Conservation (phyloP, 73 alveolate species). For the Paramecium pentaurelia region DNA sequence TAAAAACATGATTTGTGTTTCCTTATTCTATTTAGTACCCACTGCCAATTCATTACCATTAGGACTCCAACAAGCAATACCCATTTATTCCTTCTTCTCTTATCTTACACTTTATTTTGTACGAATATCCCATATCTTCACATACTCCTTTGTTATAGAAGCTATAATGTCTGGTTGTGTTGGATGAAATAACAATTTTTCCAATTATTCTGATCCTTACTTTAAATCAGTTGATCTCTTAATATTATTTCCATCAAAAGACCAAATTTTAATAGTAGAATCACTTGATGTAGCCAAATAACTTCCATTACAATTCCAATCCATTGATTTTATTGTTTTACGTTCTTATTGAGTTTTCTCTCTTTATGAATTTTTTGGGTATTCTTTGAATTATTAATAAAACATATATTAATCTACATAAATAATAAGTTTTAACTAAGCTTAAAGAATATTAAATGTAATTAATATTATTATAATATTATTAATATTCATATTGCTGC, state of each 20-base stretch:
- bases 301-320: constrained; percentile 45
- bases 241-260: constrained; percentile 38
- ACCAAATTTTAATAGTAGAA: constrained; percentile 25
- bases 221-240: constrained; percentile 24
- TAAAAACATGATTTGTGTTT: neutral
- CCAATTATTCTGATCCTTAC: constrained; percentile 33
- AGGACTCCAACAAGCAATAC: constrained; percentile 30
- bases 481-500: constrained; percentile 6
- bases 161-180: constrained; percentile 39
- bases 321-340: constrained; percentile 20
- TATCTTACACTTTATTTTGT: neutral
- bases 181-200: constrained; percentile 43
- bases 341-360: constrained; percentile 39
- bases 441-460: neutral
- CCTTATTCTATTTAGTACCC: neutral
- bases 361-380: constrained; percentile 1
- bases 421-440: neutral
- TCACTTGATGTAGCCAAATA: constrained; percentile 4
- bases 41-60: constrained; percentile 42
- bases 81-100: constrained; percentile 6
- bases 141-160: constrained; percentile 20
- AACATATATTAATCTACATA: neutral
- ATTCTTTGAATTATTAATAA: constrained; percentile 31
- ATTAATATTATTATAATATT: neutral
- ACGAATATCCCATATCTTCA: constrained; percentile 38